Evolutionary conservation across 225 moss, liverwort and hornwort genomes (phyloP), one percentile per base, ranked within the genome.

Genomic region (Marchantia paleacea): DNA sequence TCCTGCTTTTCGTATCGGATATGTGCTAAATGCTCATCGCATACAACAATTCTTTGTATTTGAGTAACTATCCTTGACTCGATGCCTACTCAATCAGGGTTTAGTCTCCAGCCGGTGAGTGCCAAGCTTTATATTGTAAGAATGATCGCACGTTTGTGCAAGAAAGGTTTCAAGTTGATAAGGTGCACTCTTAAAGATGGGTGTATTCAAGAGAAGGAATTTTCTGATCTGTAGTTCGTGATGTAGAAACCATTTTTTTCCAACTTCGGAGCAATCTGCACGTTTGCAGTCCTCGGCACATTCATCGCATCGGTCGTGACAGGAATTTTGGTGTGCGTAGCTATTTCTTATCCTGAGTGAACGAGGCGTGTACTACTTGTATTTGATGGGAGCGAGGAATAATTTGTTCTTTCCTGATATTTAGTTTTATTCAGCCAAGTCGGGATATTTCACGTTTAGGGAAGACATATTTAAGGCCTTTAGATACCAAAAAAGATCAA

Each of bases 211-310:
- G 72, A 51, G 15, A 51, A 4, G 72, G 19, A 52, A 51, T n/a
- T 51, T 9, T 48, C n/a, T 51, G 19, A 52, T 72, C 8, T 52
- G 51, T 72, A n/a, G 13, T 39, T 15, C 28, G 31, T 61, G 2
- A 78, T 78, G 58, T 91, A 95, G 89, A 99, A 99, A 88, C 99
- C 99, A 76, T 99, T 99, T 78, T 99, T 99, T 84, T 99, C 99
- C 83, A 99, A 99, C 82, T 99, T 99, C 81, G 99, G 99, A 79
- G 99, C 99, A 74, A 99, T 99, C 84, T 95, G 95, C 87, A 83
- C 89, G 78, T 95, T 95, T 85, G 85, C 99, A 70, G 85, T 99
- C 10, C 81, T 99, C 64, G 99, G 99, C 69, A 99, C 99, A 47
- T 95, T 99, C 66, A 87, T 99, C 77, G 90, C 99, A 62, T 95